Conservation (phyloP, 1,139 yeast species). For the Diutina pseudorugosa region DNA sequence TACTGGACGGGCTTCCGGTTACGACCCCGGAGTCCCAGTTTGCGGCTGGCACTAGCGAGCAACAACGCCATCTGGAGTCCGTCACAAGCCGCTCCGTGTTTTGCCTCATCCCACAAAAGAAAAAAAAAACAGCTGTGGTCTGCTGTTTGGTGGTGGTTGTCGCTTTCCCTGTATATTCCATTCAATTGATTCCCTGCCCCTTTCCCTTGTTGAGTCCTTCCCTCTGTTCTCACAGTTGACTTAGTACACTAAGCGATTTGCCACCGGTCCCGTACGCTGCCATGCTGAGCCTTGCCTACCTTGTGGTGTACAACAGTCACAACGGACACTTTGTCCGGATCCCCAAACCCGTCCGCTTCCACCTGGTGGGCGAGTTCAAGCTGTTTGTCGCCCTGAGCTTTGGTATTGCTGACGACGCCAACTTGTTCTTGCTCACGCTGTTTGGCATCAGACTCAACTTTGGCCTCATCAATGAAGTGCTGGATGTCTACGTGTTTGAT, state of each 20-base stretch:
- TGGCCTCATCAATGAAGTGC: slow-evolving; percentile 30
- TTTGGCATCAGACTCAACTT: slow-evolving; percentile 53
- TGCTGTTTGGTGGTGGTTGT: not conserved
- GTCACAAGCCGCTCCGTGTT: not conserved
- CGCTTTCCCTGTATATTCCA: not conserved
- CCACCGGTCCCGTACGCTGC: not conserved
- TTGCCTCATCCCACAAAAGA: too few species aligned
- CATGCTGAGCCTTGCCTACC: slow-evolving; percentile 11
- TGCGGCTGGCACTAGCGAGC: too few species aligned
- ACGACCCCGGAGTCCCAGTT: not conserved
- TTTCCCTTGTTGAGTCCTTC: not conserved
- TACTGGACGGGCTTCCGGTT: not conserved
- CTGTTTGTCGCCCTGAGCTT: slow-evolving; percentile 10
- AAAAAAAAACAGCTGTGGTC: not conserved
- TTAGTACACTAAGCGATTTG: too few species aligned
- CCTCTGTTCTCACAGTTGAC: too few species aligned
- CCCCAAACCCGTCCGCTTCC: slow-evolving; percentile 34
- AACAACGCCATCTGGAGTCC: not conserved
- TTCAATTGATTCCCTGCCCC: not conserved
- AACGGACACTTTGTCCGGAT: slow-evolving; percentile 22
- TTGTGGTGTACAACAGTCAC: slow-evolving; percentile 29
- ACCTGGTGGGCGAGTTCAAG: slow-evolving; percentile 15
- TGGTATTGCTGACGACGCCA: slow-evolving; percentile 12
- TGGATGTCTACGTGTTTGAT: slow-evolving; percentile 29
- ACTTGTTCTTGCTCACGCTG: slow-evolving; percentile 49